These are phyloP conservation scores for Immersiella caudata DNA, from an alignment of 495 filamentous ascomycete species.

Conservation along the genomic window DNA sequence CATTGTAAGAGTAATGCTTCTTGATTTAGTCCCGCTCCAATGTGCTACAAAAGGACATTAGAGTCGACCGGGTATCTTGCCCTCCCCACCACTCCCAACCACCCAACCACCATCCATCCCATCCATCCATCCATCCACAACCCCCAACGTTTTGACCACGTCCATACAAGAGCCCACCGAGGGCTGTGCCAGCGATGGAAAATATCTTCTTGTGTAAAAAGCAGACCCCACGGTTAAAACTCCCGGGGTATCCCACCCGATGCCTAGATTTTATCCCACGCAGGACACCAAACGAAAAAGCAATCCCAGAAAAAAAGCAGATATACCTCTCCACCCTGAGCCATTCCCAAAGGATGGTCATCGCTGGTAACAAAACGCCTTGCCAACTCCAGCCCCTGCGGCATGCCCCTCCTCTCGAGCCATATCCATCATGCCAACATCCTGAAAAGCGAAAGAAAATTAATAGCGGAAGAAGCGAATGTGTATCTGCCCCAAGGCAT, in stretches of 20 bases:
- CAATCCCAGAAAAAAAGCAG: neutral
- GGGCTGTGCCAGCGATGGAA: conserved; percentile 10
- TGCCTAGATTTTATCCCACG: conserved; percentile 15
- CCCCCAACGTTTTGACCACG: neutral
- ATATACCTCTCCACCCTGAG: neutral
- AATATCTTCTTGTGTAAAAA: conserved; percentile 6
- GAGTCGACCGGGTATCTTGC: conserved; percentile 18
- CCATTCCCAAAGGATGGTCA: neutral
- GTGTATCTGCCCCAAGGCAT: neutral
- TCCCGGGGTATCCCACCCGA: conserved; percentile 13
- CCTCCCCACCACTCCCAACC: neutral
- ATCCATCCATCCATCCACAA: neutral
- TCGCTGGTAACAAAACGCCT: neutral
- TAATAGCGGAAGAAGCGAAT: conserved; percentile 7
- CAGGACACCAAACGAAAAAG: conserved; percentile 3
- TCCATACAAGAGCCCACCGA: neutral
- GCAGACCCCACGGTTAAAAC: conserved; percentile 1
- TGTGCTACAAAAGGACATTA: conserved; percentile 9
- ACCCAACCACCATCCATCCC: conserved; percentile 7
- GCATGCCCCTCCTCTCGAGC: neutral
- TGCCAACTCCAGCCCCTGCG: conserved; percentile 15
- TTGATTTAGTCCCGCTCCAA: neutral
- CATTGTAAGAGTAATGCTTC: neutral
- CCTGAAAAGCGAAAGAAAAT: conserved; percentile 15
- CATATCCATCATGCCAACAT: conserved; percentile 17